phyloP scores from a whole-genome alignment of 129 eudicot species.

The Arctium minus region DNA sequence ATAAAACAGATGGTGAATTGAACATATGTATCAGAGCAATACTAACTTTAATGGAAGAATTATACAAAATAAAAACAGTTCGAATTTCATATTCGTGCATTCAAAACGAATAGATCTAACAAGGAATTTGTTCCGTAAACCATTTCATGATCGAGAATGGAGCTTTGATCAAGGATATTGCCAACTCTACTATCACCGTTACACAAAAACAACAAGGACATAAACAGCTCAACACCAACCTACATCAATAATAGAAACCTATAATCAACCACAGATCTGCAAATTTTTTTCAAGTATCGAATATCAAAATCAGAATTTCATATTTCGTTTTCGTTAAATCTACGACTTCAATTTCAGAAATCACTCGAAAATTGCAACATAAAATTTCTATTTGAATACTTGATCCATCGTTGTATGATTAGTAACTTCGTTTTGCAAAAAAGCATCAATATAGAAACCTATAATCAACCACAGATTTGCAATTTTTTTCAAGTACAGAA shows the following conservation, averaged over 20 bases:
- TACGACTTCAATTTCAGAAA: not conserved
- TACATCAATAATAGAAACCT: conserved; percentile 6
- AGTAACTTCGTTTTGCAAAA: not conserved
- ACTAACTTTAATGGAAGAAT: not conserved
- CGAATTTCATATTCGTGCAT: not conserved
- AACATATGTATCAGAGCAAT: not conserved
- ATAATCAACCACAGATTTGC: not conserved
- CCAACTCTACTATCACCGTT: conserved; percentile 62
- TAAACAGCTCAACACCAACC: conserved; percentile 58
- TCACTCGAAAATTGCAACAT: not conserved
- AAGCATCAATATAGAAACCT: not conserved
- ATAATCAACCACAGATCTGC: not conserved
- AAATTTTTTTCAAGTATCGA: not conserved
- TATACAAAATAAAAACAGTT: not conserved
- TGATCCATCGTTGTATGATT: not conserved
- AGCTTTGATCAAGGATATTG: conserved; percentile 60
- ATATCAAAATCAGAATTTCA: not conserved
- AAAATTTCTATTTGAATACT: too few species aligned
- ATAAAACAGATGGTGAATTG: not conserved
- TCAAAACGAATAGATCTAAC: conserved; percentile 18
- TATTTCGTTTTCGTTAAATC: not conserved
- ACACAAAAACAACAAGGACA: conserved; percentile 81
- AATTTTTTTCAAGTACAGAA: not conserved
- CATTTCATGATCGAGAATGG: conserved; percentile 70
- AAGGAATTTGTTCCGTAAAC: conserved; percentile 67